A percentile compares a stretch with the other conserved stretches of the same genome.
Conservation (phyloP, 768 basidiomycete genomes). For the Pleurotus ostreatus region DNA sequence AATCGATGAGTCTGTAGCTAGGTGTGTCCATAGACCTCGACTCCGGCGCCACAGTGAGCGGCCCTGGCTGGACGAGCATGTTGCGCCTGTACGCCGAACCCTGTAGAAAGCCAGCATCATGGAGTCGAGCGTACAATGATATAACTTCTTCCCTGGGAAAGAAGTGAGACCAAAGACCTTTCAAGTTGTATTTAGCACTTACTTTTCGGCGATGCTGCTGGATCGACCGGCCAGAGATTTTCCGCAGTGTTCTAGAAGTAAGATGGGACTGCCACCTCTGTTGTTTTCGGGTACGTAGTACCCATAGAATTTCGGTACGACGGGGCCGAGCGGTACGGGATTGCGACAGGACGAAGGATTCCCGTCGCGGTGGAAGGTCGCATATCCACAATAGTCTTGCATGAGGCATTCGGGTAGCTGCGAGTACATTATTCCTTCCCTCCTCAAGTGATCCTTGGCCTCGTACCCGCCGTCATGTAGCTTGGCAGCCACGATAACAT, state of each 20-base stretch:
- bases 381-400: slow-evolving; percentile 14
- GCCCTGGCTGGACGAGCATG: slow-evolving; percentile 36
- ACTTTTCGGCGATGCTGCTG: too few species aligned
- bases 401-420: slow-evolving; percentile 25
- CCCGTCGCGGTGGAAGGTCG: background rate
- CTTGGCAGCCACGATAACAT: slow-evolving; percentile 29
- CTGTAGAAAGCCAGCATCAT: slow-evolving; percentile 31
- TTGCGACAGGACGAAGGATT: background rate
- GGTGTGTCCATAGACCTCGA: slow-evolving; percentile 21
- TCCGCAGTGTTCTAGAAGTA: slow-evolving; percentile 43
- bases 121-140: slow-evolving; percentile 37
- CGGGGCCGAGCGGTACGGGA: slow-evolving; percentile 28
- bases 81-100: slow-evolving; percentile 38
- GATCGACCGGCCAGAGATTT: slow-evolving; percentile 18
- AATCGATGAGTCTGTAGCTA: slow-evolving; percentile 47
- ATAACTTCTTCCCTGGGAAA: slow-evolving; percentile 10
- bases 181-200: too few species aligned
- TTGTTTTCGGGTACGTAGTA: slow-evolving; percentile 28
- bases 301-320: slow-evolving; percentile 44
- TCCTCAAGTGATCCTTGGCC: slow-evolving; percentile 20
- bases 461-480: slow-evolving; percentile 20
- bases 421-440: slow-evolving; percentile 30
- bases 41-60: slow-evolving; percentile 25
- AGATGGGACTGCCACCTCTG: slow-evolving; percentile 25
- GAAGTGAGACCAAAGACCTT: too few species aligned